Conservation (phyloP, 345 rosid species). For the Odontarrhena argentea region DNA sequence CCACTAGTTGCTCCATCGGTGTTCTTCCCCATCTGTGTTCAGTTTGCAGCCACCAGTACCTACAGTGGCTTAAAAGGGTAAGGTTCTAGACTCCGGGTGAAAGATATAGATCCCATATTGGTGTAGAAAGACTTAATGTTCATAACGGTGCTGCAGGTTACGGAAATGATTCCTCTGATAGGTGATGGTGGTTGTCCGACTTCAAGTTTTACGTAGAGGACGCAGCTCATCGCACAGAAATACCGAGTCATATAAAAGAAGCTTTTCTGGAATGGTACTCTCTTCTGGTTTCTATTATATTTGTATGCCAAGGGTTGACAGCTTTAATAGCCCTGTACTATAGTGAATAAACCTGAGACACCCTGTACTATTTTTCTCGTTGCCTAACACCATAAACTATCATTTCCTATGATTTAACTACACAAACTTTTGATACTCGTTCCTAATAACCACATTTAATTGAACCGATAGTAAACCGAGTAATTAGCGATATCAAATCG, state of each 20-base stretch:
- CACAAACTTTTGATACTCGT: no score
- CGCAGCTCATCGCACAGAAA: conserved; percentile 70
- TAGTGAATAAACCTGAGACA: no score
- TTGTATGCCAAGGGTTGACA: conserved; percentile 2
- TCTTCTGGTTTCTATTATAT: conserved; percentile 1
- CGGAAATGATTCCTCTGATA: conserved; percentile 64
- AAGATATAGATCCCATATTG: no score
- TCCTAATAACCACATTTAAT: no score
- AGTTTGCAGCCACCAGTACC: conserved; percentile 76
- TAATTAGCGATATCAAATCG: no score
- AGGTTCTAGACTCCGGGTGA: conserved; percentile 18
- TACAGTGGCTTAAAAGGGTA: conserved; percentile 87
- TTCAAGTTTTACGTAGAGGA: conserved; percentile 82
- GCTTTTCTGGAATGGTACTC: neutral
- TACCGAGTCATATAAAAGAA: conserved; percentile 74
- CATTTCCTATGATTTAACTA: no score
- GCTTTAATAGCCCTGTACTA: no score
- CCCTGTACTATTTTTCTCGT: no score
- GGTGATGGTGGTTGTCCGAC: conserved; percentile 53
- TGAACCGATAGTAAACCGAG: no score
- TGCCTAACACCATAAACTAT: no score
- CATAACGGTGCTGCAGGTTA: conserved; percentile 51
- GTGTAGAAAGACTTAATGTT: neutral
- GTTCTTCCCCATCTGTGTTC: conserved; percentile 92
- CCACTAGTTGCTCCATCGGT: conserved; percentile 91